These are phyloP conservation scores for Ganoderma lucidum DNA, from an alignment of 1,284 basidiomycete genomes.

Conservation along the genomic window DNA sequence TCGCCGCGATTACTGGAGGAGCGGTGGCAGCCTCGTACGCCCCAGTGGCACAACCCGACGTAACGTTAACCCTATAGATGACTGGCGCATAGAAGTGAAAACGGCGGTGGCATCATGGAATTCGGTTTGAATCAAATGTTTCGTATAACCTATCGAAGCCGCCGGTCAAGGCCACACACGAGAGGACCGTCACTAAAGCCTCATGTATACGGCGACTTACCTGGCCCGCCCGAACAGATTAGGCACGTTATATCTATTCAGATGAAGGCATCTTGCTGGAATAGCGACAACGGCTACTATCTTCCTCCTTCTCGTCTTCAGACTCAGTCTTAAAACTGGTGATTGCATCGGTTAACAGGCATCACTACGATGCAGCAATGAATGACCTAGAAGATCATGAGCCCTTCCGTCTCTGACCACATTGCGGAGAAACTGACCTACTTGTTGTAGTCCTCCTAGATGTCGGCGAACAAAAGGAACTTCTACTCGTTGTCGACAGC, in stretches of 20 bases:
- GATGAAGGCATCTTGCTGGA: not conserved
- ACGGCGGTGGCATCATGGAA: not conserved
- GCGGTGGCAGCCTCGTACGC: not conserved
- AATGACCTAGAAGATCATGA: not conserved
- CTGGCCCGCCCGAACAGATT: not conserved
- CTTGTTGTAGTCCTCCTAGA: conserved; percentile 13
- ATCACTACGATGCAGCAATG: not conserved
- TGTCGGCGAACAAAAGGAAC: conserved; percentile 19
- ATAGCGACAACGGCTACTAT: not conserved
- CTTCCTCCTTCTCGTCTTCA: not conserved
- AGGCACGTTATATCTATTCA: not conserved
- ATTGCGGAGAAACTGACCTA: not conserved
- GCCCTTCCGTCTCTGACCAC: no score
- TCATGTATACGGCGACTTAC: not conserved
- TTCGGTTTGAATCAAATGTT: not conserved
- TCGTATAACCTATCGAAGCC: not conserved
- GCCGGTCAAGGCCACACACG: not conserved
- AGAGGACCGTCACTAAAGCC: not conserved
- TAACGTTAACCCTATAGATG: not conserved
- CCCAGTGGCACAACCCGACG: not conserved
- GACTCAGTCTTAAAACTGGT: not conserved
- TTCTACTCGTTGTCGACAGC: conserved; percentile 23
- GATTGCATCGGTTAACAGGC: not conserved
- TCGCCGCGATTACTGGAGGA: not conserved
- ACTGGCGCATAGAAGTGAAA: not conserved